Base-by-base conservation (phyloP, 1,139 yeast species). In the Casaregolazyma lundiana region DNA sequence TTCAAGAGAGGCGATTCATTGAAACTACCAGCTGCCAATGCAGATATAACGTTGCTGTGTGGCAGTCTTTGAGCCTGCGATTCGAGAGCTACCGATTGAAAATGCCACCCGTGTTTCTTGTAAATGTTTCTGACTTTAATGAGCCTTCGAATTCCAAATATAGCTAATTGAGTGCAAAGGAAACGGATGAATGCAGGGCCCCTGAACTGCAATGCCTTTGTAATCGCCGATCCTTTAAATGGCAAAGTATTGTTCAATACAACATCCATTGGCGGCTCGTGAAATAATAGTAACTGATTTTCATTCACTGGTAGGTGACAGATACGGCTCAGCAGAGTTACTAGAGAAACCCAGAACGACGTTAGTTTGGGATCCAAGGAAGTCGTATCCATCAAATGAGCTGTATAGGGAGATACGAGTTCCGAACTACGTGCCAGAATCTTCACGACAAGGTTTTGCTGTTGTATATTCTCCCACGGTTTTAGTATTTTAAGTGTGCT, bases 321-420 rank as follows among this genome's bases (percentile, higher is more conserved):
- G 38, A 85, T 70, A 49, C 78, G 76, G 0, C 81, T 73, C 44
- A 84, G 68, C 6, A 88, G 65, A 21, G 83, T 68, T 0, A 88
- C 76, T 63, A 78, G 83, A 7, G 92, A 84, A 30, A 89, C 71
- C 90, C 95, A 90, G 70, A 85, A 87, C 4, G 90, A 80, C 1
- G 94, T 72, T 49, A 83, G 68, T 41, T 80, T 75, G 1, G 95
- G 94, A 47, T 83, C 90, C 17, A 69, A 64, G 70, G 88, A 50
- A 72, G 73, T 39, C 80, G 86, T 50, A 7, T 57, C 57, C 6
- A 54, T 54, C 22, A 63, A 38, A 65, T 80, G 75, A 43, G 77
- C 71, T 62, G 80, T 72, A 54, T 84, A 90, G 1, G 90, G 86
- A 1, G 89, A 79, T 1, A 87, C 73, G 32, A 92, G 70, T 58